Evolutionary conservation across 352 stramenopile genomes (phyloP).

Genomic region (Saprolegnia diclina): DNA sequence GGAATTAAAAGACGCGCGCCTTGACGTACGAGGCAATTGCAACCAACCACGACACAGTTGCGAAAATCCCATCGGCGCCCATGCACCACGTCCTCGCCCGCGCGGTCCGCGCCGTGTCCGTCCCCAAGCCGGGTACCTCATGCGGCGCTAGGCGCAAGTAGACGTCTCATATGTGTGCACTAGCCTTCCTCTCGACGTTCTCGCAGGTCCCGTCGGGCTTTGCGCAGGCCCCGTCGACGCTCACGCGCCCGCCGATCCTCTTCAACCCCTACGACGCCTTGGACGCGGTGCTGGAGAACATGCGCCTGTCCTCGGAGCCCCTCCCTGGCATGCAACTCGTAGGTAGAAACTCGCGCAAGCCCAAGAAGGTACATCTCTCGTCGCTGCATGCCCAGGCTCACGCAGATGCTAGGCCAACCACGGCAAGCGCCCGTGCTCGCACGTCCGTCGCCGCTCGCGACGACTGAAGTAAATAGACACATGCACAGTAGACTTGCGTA

Average conservation of each 20-base stretch:
- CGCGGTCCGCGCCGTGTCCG: neutral
- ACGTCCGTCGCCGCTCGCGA: conserved; percentile 72
- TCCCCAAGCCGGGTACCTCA: neutral
- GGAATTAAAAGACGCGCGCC: neutral
- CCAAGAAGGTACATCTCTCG: conserved; percentile 58
- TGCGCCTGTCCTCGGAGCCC: conserved; percentile 20
- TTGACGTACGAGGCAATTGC: neutral
- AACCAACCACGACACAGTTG: neutral
- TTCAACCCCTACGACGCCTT: conserved; percentile 18
- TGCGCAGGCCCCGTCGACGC: neutral
- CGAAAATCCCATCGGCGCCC: neutral
- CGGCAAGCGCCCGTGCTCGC: conserved; percentile 80
- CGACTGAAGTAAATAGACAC: conserved; percentile 39
- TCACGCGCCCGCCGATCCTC: conserved; percentile 6
- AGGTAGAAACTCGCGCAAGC: conserved; percentile 73
- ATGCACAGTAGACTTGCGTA: neutral
- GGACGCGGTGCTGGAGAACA: conserved; percentile 23
- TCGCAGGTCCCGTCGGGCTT: neutral
- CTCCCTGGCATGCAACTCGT: conserved; percentile 57
- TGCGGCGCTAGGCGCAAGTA: neutral
- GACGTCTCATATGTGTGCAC: neutral
- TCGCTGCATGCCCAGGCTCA: neutral
- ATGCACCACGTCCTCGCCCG: neutral
- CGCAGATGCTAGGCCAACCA: conserved; percentile 57
- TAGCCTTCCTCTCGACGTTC: conserved; percentile 19